phyloP scores from a whole-genome alignment of 352 stramenopile species.

The Globisporangium okanoganense region DNA sequence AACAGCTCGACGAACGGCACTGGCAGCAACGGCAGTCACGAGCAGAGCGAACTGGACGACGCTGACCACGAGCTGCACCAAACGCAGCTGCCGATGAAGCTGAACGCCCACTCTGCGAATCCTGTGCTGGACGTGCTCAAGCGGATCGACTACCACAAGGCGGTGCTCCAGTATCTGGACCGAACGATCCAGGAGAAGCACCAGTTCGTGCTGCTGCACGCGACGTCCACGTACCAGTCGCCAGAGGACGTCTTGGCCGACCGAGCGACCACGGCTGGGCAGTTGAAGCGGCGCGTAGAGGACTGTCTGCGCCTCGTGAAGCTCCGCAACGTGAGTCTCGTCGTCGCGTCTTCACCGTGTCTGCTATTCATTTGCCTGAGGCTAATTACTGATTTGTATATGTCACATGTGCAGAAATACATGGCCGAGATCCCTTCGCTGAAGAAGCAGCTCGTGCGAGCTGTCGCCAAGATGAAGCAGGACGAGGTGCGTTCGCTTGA shows the following conservation, averaged over 20 bases:
- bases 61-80: conserved; percentile 30
- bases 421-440: conserved; percentile 49
- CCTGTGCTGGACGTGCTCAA: conserved; percentile 73
- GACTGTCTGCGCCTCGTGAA: conserved; percentile 69
- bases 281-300: conserved; percentile 54
- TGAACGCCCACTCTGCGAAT: conserved; percentile 75
- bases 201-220: conserved; percentile 50
- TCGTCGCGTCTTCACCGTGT: too few species aligned
- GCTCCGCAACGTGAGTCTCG: conserved; percentile 79
- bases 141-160: conserved; percentile 77
- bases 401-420: conserved; percentile 43
- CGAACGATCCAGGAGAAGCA: conserved; percentile 53
- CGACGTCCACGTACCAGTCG: conserved; percentile 41
- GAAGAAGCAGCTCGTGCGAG: conserved; percentile 43
- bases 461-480: conserved; percentile 55
- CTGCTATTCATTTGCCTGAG: neutral
- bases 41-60: conserved; percentile 16
- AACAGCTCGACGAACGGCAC: neutral
- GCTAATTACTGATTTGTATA: neutral
- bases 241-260: conserved; percentile 51
- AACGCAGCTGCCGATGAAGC: conserved; percentile 50
- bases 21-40: conserved; percentile 5
- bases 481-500: conserved; percentile 38
- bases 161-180: conserved; percentile 60
- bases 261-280: conserved; percentile 33